phyloP scores from a whole-genome alignment of 768 basidiomycete species.

The Podaxis sp. region DNA sequence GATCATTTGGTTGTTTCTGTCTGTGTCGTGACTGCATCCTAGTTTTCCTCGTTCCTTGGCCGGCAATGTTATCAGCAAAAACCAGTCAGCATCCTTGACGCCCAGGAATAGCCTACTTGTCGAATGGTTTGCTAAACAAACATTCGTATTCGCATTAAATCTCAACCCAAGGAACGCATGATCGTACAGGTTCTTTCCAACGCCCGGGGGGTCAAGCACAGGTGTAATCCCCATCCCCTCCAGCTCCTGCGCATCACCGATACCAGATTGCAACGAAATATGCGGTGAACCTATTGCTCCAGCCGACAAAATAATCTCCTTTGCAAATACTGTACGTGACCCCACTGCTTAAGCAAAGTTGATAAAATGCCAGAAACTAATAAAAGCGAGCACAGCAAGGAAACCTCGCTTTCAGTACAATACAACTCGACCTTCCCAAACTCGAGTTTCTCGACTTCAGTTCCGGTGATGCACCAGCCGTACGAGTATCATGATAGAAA shows the following conservation, averaged over 20 bases:
- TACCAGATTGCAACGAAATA: conserved; percentile 25
- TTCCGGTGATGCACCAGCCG: not conserved
- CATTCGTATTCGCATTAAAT: conserved; percentile 15
- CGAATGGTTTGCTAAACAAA: no score
- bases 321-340: not conserved
- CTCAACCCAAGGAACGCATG: not conserved
- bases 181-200: conserved; percentile 21
- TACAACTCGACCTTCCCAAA: not conserved
- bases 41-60: no score
- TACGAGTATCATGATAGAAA: not conserved
- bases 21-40: no score
- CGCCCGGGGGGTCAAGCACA: conserved; percentile 19
- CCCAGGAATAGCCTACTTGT: no score
- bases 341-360: no score
- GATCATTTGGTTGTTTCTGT: no score
- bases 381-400: no score
- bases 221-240: conserved; percentile 16
- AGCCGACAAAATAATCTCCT: conserved; percentile 8
- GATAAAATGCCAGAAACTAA: no score
- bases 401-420: no score
- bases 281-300: conserved; percentile 24
- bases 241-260: conserved; percentile 19
- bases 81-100: no score
- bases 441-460: not conserved
- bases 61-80: no score